Base-by-base conservation (phyloP, 139 green algal genomes). In the Closterium sp. region DNA sequence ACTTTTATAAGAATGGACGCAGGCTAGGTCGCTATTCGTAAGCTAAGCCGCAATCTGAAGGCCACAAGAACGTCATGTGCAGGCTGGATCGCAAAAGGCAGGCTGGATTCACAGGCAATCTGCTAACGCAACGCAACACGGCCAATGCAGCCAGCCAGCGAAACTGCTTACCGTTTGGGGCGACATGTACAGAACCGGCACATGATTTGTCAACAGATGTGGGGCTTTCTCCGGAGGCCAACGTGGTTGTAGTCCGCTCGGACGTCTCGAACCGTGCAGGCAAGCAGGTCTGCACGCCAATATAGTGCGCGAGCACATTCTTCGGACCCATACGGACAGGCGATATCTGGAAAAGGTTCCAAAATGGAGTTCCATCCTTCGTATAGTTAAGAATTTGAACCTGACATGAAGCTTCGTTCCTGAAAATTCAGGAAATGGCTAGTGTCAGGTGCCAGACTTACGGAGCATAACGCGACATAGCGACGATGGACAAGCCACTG, bases 311-410 rank as follows among this genome's bases (percentile, higher is more conserved):
- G 25, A 92, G n/a, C 33, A 5, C 30, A 32, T 87, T 31, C 5
- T 84, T 36, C 34, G 91, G 85, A n/a, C 66, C 16, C 25, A 33
- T 91, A 64, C 85, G 90, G n/a, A 99, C 97, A 81, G 98, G 98
- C n/a, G 97, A 98, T 90, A 99, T 96, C 12, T 97, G 98, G 66
- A 99, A 96, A 91, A 99, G 95, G 95, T 99, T 99, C 97, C 97
- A 99, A 91, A 99, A 99, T 28, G 97, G 96, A 31, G 96, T 98
- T 35, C 97, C 97, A 85, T 98, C 96, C 90, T 97, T 93, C 76
- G 93, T 95, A 95, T 98, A 99, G 94, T 99, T 99, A 5, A 99
- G 95, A 86, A 99, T 95, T 21, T 97, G 95, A 64, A 97, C 96
- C 21, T 91, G 87, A 28, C 91, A 93, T 21, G 87, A 34, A 28